Base-by-base conservation (phyloP, 2,329 filamentous ascomycete species). In the Sclerotinia minor region DNA sequence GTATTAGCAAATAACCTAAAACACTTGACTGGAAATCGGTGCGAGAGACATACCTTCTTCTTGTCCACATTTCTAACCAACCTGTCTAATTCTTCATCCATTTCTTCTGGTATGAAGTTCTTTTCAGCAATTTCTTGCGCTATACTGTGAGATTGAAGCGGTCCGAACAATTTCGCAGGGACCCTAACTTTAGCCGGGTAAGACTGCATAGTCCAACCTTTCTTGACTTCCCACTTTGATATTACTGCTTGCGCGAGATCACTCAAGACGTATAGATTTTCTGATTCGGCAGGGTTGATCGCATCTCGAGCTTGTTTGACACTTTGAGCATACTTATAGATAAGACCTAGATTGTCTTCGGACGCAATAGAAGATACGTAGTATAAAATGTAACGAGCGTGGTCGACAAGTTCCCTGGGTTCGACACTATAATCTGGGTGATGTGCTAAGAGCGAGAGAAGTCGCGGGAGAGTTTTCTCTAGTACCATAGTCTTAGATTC, bases 301-400 rank as follows among this genome's bases (percentile, higher is more conserved):
- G 87, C 91, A 77, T 99, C 95, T 53, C 87, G 85, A 13, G 94
- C 91, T 78, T 94, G 91, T 82, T 99, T 99, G 66, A 97, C 89
- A 13, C 93, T 88, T 79, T 98, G 94, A 17, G 93, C 93, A 70
- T 97, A 91, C 78, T 95, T 92, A 81, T 91, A 95, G 52, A 99
- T 93, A 70, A 97, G 82, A 0, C 91, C 90, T 21, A 98, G 83
- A 74, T 97, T 99, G 55, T 92, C 87, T 77, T 96, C 91, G 0
- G 89, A 94, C 13, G 92, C 92, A 24, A 97, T 88, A 49, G 89
- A 87, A 70, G 85, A 88, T 58, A 98, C 83, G 76, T 96, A 99
- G 80, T 94, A 97, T 53, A 97, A 78, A 68, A 99, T 88, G 78
- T 98, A 99, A 73, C 89, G 88, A 7, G 92, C 89, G 77, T 96